Conservation (phyloP, 108 stramenopile genomes). For the Mayamaea pseudoterrestris region DNA sequence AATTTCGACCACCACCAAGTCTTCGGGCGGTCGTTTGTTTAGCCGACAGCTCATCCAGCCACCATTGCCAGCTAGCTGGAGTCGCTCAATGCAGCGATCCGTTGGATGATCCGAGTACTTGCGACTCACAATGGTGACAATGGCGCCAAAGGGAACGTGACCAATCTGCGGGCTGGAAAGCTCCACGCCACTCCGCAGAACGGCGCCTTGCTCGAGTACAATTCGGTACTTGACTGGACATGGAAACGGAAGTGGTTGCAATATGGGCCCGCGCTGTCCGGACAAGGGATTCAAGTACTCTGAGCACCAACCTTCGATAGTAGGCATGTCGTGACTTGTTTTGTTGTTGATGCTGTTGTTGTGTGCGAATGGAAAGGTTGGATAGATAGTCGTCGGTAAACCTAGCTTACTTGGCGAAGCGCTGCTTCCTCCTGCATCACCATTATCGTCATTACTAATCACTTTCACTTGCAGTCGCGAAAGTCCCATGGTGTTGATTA, state of each 20-base stretch:
- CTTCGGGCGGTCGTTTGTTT: slow-evolving; percentile 39
- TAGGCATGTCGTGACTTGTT: neutral
- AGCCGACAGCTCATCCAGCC: slow-evolving; percentile 69
- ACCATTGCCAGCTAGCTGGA: slow-evolving; percentile 61
- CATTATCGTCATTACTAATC: slow-evolving; percentile 1
- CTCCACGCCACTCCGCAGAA: slow-evolving; percentile 61
- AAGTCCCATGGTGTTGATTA: slow-evolving; percentile 67
- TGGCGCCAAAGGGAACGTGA: slow-evolving; percentile 24
- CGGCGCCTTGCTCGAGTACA: slow-evolving; percentile 33
- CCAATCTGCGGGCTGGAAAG: slow-evolving; percentile 52
- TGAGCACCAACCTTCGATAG: slow-evolving; percentile 70
- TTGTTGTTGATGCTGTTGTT: neutral
- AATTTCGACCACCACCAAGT: slow-evolving; percentile 42
- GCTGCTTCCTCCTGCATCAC: too few species aligned
- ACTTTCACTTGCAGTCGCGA: slow-evolving; percentile 35
- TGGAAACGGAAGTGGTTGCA: slow-evolving; percentile 56
- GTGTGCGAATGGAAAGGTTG: neutral
- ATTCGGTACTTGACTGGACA: slow-evolving; percentile 53
- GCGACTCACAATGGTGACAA: slow-evolving; percentile 49
- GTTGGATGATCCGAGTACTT: slow-evolving; percentile 66
- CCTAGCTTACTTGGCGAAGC: neutral
- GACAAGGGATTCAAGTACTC: slow-evolving; percentile 76
- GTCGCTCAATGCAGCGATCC: slow-evolving; percentile 65
- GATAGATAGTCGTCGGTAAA: neutral
- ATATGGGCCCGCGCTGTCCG: slow-evolving; percentile 67